A percentile compares a stretch with the other conserved stretches of the same genome.
phyloP scores from a whole-genome alignment of 108 stramenopile genomes.

The Stephanodiscus minutulus region DNA sequence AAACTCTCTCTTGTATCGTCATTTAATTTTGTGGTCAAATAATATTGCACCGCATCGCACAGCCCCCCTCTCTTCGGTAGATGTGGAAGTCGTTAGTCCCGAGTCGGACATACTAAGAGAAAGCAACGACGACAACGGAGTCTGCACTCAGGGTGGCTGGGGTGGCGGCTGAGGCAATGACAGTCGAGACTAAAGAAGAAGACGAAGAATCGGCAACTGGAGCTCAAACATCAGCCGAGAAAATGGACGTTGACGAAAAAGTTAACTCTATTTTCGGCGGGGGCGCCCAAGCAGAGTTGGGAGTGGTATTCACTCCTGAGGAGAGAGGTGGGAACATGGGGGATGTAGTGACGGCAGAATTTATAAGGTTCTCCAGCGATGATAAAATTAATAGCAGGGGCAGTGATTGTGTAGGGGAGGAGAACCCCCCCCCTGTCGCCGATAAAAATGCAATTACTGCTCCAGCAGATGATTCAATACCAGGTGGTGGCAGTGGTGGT shows the following conservation, averaged over 20 bases:
- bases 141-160: neutral
- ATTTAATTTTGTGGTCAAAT: too few relatives aligned
- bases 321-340: neutral
- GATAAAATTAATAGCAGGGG: neutral
- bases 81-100: neutral
- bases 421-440: too few relatives aligned
- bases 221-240: neutral
- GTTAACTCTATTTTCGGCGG: neutral
- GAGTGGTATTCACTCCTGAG: neutral
- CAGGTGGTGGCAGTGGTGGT: neutral
- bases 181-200: neutral
- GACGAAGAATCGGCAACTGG: neutral
- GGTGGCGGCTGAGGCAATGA: neutral
- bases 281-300: neutral
- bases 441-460: too few relatives aligned
- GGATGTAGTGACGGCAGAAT: neutral
- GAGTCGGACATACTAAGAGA: neutral
- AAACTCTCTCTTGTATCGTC: too few relatives aligned
- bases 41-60: too few relatives aligned
- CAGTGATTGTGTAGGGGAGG: neutral
- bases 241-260: neutral
- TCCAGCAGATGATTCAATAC: too few relatives aligned
- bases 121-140: neutral
- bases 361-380: neutral
- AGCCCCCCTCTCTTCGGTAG: neutral